phyloP scores from a whole-genome alignment of 352 stramenopile species.

The Globisporangium cystogenes region DNA sequence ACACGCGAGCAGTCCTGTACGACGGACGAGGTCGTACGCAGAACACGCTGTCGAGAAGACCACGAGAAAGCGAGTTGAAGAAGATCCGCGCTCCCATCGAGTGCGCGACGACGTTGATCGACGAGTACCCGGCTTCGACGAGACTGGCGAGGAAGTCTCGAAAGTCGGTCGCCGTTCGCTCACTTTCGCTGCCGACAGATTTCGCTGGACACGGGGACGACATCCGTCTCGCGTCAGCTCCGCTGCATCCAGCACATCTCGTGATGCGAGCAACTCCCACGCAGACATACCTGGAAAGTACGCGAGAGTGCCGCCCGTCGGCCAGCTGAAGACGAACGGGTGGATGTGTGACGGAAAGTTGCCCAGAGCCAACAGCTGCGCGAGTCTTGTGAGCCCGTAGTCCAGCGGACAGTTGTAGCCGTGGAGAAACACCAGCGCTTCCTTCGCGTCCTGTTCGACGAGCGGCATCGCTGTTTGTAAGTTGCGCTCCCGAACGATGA shows the following conservation, averaged over 20 bases:
- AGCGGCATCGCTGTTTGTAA: too few relatives aligned
- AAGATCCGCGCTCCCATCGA: constrained; percentile 17
- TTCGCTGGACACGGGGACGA: too few relatives aligned
- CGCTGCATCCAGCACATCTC: too few relatives aligned
- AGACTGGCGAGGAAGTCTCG: constrained; percentile 19
- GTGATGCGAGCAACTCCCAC: too few relatives aligned
- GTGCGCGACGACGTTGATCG: constrained; percentile 19
- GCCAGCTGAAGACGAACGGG: constrained; percentile 20
- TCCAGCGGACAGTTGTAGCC: constrained; percentile 17
- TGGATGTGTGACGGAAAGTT: constrained; percentile 15
- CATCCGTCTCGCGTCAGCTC: too few relatives aligned
- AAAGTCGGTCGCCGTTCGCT: constrained; percentile 12
- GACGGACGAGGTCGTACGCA: constrained; percentile 6
- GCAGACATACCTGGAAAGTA: too few relatives aligned
- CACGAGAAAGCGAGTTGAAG: constrained; percentile 13
- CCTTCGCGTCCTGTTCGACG: constrained; percentile 4
- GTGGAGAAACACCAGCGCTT: constrained; percentile 21
- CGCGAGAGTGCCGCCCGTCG: too few relatives aligned
- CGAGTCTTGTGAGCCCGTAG: constrained; percentile 14
- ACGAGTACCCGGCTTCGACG: constrained; percentile 18
- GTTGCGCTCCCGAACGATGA: too few relatives aligned
- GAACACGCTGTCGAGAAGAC: constrained; percentile 23
- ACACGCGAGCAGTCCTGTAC: too few relatives aligned
- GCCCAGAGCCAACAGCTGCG: constrained; percentile 17
- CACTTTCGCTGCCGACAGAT: too few relatives aligned